Conservation (phyloP, 257 asterid genomes). For the Ballota nigra region DNA sequence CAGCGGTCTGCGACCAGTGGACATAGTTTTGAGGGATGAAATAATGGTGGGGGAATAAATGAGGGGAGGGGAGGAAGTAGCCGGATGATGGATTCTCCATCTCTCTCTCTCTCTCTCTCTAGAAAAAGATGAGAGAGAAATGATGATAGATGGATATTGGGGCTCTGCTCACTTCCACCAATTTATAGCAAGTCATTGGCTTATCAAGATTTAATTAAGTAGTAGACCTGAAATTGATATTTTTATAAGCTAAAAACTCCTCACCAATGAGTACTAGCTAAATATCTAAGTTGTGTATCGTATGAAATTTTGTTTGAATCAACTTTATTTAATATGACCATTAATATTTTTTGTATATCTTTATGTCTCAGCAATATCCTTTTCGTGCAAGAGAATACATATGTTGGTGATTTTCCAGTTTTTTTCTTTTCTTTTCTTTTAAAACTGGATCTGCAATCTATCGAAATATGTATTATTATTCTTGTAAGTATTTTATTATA, state of each 20-base stretch:
- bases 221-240: neutral
- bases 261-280: neutral
- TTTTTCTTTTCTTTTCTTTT: too few species aligned
- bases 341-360: neutral
- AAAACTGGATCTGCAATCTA: too few species aligned
- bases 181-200: neutral
- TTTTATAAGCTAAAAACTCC: neutral
- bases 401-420: too few species aligned
- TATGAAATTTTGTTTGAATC: neutral
- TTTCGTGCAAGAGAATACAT: neutral
- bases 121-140: neutral
- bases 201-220: neutral
- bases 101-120: neutral
- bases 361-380: neutral
- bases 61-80: slow-evolving; percentile 38
- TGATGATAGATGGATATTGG: neutral
- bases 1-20: slow-evolving; percentile 68
- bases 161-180: neutral
- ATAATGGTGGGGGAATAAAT: slow-evolving; percentile 31
- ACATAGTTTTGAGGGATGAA: slow-evolving; percentile 55
- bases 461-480: too few species aligned
- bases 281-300: neutral
- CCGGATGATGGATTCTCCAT: slow-evolving; percentile 42
- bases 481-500: too few species aligned
- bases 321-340: neutral